Evolutionary conservation across 805 yeast genomes (phyloP), one percentile per base, ranked within the genome.

Genomic region (Candida sithepensis): DNA sequence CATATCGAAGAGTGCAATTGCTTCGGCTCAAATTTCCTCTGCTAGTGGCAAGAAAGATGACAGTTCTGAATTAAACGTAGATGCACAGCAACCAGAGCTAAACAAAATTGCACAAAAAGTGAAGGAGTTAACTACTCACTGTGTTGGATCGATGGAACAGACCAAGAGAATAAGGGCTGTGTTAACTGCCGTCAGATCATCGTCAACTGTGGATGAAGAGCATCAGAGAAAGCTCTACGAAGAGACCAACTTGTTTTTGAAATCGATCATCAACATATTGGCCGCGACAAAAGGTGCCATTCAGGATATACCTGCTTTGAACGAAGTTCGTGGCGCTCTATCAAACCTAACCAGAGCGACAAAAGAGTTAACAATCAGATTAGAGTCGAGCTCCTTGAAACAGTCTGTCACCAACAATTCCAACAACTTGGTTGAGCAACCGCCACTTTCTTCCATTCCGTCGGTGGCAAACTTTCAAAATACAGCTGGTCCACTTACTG

Each of bases 351-450:
- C 97, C 0, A 82, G 88, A 54, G 86, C 91, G 3, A 88, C 97
- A 3, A 92, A 92, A 59, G 98, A 92, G 60, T 85, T 92, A 14
- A 90, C 97, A 0, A 82, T 88, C n/a, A 73, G 88, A 56, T 68
- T 91, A 39, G 97, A 91, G 61, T 73, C 77, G 37, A 79, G 85
- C 49, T 72, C 84, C 16, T 78, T 67, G 50, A 67, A 67, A 36
- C 60, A 60, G 18, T 50, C 60, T 9, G 64, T 62, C 41, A 57
- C 59, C 7, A 59, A 53, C 44, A 44, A 59, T 1, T 36, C 55
- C 8, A 50, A 46, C 20, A 53, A 46, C 20, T 42, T 54, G 22
- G 50, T 55, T 24, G 68, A 64, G 32, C 69, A 65, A 46, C 71
- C 71, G 12, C 65, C 69, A 1, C 48, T 68, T 33, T 61, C 66